Conservation (phyloP, 2,329 filamentous ascomycete genomes). For the Curvularia lunata region DNA sequence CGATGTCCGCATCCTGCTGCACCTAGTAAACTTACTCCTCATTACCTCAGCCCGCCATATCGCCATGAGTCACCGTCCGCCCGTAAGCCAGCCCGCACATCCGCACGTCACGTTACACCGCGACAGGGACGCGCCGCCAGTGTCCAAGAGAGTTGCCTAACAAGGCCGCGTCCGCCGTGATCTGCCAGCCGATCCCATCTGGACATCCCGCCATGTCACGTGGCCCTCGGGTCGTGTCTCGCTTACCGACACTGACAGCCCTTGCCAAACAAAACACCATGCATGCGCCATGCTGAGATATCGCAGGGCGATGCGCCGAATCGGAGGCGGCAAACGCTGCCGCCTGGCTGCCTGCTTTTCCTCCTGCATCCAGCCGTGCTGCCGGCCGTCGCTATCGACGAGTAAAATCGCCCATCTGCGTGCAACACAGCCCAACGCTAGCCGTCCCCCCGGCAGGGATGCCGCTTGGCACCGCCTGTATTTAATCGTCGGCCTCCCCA, state of each 20-base stretch:
- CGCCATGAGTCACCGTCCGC: slow-evolving; percentile 15
- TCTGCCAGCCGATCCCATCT: no score
- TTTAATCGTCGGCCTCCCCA: slow-evolving; percentile 44
- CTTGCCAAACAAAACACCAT: slow-evolving; percentile 6
- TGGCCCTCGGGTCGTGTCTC: slow-evolving; percentile 20
- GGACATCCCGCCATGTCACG: slow-evolving; percentile 13
- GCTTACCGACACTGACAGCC: slow-evolving; percentile 8
- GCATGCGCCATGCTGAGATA: slow-evolving; percentile 27
- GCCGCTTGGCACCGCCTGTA: slow-evolving; percentile 36
- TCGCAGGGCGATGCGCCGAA: slow-evolving; percentile 26
- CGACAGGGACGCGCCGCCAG: slow-evolving; percentile 18
- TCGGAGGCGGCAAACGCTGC: slow-evolving; percentile 20
- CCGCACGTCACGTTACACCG: slow-evolving; percentile 22
- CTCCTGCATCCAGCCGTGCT: slow-evolving; percentile 22
- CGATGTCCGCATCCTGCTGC: background rate
- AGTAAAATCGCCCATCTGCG: slow-evolving; percentile 29
- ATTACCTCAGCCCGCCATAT: no score
- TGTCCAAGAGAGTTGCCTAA: background rate
- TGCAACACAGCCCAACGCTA: slow-evolving; percentile 41
- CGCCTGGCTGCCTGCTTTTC: slow-evolving; percentile 32
- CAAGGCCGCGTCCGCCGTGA: slow-evolving; percentile 1
- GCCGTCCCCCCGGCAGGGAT: slow-evolving; percentile 36
- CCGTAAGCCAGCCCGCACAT: background rate
- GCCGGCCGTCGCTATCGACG: slow-evolving; percentile 32
- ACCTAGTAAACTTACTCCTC: background rate